Base-by-base conservation (phyloP, 169 alveolate genomes). In the Blepharisma undulans region DNA sequence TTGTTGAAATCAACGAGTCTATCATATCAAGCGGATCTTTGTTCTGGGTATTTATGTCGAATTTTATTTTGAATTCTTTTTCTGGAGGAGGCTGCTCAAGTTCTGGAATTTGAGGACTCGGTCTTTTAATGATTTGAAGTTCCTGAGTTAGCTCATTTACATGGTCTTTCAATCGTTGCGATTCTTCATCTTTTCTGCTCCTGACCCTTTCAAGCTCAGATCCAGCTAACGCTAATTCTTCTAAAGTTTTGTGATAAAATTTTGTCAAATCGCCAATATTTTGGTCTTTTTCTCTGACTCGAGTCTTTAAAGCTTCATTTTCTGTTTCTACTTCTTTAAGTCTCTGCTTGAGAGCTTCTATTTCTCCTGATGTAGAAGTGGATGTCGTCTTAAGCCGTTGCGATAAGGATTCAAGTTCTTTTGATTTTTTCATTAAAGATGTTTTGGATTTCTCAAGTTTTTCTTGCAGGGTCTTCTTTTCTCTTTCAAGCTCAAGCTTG, bases 81-180 rank as follows among this genome's bases (percentile, higher is more conserved):
- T 74, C 80, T 25, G 80, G 80, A 74, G 80, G 80, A 74, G 80
- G 80, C 33, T 74, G 80, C 33, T 74, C 80, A 0, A 74, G 29
- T 18, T 74, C 80, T 25, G 80, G 33, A 25, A 29, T 25, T 22
- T 74, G 29, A 29, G 29, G 29, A 29, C 33, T 22, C 2, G 80
- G 33, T 29, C 33, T 74, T 29, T 74, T 74, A 29, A 74, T 74
- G 12, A 74, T 22, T 74, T 74, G 48, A 14, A 74, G 27, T 18
- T 74, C 80, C 18, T 74, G 80, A 18, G 29, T 22, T 8, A 74
- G 33, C 80, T 74, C 80, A 18, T 74, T 74, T 10, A 74, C 33
- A 5, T 74, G 80, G 80, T 74, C 80, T 74, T 74, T 74, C 16
- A 74, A 14, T 5, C 80, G 2, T 6, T 74, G 80, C 10, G 80